A percentile compares a stretch with the other conserved stretches of the same genome.
phyloP scores from a whole-genome alignment of 164 flowering plant species.

The Nymphaea colorata region DNA sequence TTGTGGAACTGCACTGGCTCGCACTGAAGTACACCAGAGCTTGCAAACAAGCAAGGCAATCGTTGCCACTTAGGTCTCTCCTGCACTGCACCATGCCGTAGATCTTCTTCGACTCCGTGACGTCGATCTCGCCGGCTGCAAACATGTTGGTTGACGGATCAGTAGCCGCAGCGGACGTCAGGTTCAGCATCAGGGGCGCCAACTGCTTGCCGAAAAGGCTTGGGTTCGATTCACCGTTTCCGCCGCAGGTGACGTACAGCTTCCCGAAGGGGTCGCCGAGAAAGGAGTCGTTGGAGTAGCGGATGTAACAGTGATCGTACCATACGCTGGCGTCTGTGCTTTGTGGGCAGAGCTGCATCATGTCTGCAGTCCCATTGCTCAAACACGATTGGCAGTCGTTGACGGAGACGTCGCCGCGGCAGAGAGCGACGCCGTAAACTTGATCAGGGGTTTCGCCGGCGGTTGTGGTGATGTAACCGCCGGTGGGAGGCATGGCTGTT shows the following conservation, averaged over 20 bases:
- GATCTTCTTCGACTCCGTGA: background rate
- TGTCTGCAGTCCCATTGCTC: background rate
- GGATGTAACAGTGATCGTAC: constrained; percentile 6
- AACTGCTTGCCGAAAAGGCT: background rate
- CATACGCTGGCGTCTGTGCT: constrained; percentile 4
- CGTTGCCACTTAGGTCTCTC: background rate
- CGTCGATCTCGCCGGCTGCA: background rate
- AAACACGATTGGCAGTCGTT: constrained; percentile 7
- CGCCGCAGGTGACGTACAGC: no score
- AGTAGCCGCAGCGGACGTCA: background rate
- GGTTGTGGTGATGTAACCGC: constrained; percentile 3
- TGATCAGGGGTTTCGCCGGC: constrained; percentile 4
- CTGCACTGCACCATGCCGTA: constrained; percentile 3
- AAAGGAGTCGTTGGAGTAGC: constrained; percentile 11
- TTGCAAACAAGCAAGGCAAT: background rate
- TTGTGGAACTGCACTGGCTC: no score
- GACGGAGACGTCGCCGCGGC: constrained; percentile 2
- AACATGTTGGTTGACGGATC: background rate
- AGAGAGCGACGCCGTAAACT: constrained; percentile 9
- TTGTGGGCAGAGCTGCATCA: constrained; percentile 2
- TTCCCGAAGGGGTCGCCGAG: background rate
- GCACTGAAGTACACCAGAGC: no score
- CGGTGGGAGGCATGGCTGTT: background rate
- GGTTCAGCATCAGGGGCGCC: constrained; percentile 1
- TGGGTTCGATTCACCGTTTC: background rate